A percentile compares a stretch with the other conserved stretches of the same genome.
phyloP scores from a whole-genome alignment of 768 basidiomycete species.

The Lactarius pseudohatsudake region DNA sequence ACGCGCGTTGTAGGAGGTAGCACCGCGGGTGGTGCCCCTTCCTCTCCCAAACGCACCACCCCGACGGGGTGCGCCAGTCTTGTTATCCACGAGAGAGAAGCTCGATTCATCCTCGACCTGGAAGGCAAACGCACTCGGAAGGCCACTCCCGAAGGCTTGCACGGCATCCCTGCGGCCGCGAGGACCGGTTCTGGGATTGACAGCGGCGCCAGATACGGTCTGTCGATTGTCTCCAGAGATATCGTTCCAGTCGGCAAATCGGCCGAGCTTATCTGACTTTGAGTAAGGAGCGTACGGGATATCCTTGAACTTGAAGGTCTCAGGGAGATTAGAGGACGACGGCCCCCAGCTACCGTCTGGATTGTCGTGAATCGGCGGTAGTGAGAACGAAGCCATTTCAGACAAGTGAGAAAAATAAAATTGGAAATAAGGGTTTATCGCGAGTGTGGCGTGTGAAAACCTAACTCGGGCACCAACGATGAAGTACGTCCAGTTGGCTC shows the following conservation, averaged over 20 bases:
- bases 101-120: slow-evolving; percentile 97
- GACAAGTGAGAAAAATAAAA: not conserved
- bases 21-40: slow-evolving; percentile 40
- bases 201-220: slow-evolving; percentile 45
- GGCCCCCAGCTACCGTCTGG: slow-evolving; percentile 93
- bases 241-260: slow-evolving; percentile 98
- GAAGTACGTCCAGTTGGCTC: slow-evolving; percentile 56
- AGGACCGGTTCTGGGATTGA: slow-evolving; percentile 47
- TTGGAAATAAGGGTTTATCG: slow-evolving; percentile 9
- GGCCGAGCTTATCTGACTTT: slow-evolving; percentile 97
- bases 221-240: slow-evolving; percentile 63
- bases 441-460: slow-evolving; percentile 28
- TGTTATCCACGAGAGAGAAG: slow-evolving; percentile 95
- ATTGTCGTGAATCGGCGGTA: slow-evolving; percentile 89
- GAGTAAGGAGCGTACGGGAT: slow-evolving; percentile 99
- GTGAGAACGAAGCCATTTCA: slow-evolving; percentile 74
- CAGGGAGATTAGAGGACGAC: slow-evolving; percentile 78
- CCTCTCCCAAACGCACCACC: slow-evolving; percentile 65
- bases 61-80: slow-evolving; percentile 65
- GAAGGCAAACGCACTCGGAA: slow-evolving; percentile 90
- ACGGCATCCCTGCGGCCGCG: slow-evolving; percentile 69
- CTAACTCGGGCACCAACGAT: slow-evolving; percentile 40
- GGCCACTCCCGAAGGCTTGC: slow-evolving; percentile 87
- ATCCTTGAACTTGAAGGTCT: slow-evolving; percentile 96
- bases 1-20: slow-evolving; percentile 43